These are phyloP conservation scores for Silene coronaria DNA, from an alignment of 179 eudicot genomes.

Conservation along the genomic window DNA sequence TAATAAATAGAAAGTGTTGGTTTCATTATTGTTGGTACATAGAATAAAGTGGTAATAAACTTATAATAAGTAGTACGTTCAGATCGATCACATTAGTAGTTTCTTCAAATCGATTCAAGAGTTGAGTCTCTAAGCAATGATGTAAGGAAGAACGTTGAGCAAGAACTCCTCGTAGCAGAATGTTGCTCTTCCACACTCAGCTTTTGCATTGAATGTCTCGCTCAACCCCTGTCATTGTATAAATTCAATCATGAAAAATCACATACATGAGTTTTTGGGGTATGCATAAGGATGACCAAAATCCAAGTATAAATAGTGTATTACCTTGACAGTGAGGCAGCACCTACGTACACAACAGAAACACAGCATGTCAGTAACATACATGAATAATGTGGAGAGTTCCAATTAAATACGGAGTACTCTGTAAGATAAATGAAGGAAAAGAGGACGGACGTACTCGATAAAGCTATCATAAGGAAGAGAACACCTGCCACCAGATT, in stretches of 20 bases:
- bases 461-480: slow-evolving; percentile 81
- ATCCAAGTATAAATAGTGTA: background rate
- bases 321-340: slow-evolving; percentile 46
- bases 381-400: background rate
- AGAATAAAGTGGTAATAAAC: background rate
- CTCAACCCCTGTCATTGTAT: slow-evolving; percentile 32
- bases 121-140: slow-evolving; percentile 25
- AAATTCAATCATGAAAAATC: background rate
- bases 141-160: slow-evolving; percentile 35
- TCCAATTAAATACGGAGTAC: too few species aligned
- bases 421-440: too few species aligned
- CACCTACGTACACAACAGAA: slow-evolving; percentile 25
- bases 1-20: background rate
- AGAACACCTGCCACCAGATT: slow-evolving; percentile 41
- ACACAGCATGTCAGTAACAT: background rate
- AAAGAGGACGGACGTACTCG: slow-evolving; percentile 44
- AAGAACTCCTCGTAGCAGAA: slow-evolving; percentile 43
- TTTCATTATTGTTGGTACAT: slow-evolving; percentile 7
- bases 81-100: background rate
- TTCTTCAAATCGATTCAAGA: too few species aligned
- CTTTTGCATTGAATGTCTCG: slow-evolving; percentile 36
- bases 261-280: too few species aligned
- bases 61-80: background rate
- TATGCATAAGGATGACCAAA: too few species aligned
- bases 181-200: slow-evolving; percentile 32